Evolutionary conservation across 208 protist genomes (phyloP).

Genomic region (Tritrichomonas foetus): DNA sequence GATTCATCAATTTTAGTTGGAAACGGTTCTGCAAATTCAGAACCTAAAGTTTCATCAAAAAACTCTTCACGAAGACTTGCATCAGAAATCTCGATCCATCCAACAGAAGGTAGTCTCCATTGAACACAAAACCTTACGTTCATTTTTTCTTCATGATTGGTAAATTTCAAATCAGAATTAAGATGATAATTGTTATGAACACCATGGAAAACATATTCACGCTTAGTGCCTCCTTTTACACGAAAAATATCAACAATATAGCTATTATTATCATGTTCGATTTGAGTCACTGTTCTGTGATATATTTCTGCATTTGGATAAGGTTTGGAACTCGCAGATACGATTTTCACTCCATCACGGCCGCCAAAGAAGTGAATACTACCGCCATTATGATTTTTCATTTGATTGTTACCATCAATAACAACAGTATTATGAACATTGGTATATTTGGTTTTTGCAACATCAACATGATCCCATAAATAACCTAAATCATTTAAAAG

Average conservation of each 20-base stretch:
- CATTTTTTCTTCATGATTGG: not conserved
- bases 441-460: not conserved
- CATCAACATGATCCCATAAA: not conserved
- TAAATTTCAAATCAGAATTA: not conserved
- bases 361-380: not conserved
- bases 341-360: not conserved
- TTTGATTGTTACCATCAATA: not conserved
- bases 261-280: not conserved
- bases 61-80: not conserved
- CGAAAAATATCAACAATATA: not conserved
- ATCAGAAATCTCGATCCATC: not conserved
- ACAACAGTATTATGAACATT: not conserved
- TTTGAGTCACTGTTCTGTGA: not conserved
- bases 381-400: not conserved
- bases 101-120: not conserved
- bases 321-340: not conserved
- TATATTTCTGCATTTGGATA: not conserved
- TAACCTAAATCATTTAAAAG: not conserved
- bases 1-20: not conserved
- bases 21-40: not conserved
- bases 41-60: not conserved
- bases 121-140: not conserved
- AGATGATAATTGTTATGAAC: not conserved
- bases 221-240: not conserved
- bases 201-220: not conserved